phyloP scores from a whole-genome alignment of 495 filamentous ascomycete species.

The Alectoria sarmentosa region DNA sequence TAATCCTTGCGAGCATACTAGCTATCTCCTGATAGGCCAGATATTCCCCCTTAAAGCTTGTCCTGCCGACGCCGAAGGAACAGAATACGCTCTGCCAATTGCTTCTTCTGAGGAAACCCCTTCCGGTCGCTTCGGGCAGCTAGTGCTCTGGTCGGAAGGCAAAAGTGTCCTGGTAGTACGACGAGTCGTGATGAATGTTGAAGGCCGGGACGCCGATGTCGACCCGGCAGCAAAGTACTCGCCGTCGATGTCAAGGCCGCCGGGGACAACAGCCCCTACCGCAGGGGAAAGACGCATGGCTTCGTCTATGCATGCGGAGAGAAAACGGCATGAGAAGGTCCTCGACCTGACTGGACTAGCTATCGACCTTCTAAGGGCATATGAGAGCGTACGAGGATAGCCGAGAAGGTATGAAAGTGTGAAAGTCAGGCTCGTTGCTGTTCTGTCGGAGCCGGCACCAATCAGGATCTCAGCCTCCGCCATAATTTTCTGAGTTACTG shows the following conservation, averaged over 20 bases:
- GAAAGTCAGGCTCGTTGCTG: too few relatives aligned
- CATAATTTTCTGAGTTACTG: too few relatives aligned
- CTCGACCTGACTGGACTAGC: too few relatives aligned
- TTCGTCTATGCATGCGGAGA: neutral
- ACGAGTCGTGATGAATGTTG: conserved; percentile 49
- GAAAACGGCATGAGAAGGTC: neutral
- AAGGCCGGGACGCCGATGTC: conserved; percentile 48
- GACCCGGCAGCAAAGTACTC: conserved; percentile 45
- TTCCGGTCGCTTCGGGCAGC: too few relatives aligned
- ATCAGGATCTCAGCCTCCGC: too few relatives aligned
- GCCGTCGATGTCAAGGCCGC: conserved; percentile 45
- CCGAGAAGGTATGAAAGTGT: too few relatives aligned
- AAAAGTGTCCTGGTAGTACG: conserved; percentile 47
- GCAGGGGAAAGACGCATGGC: neutral
- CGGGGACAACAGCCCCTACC: neutral
- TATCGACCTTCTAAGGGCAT: too few relatives aligned
- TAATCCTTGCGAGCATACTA: conserved; percentile 42
- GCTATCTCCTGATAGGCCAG: conserved; percentile 52
- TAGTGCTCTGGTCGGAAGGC: conserved; percentile 47
- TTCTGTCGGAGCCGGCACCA: too few relatives aligned
- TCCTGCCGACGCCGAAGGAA: conserved; percentile 50
- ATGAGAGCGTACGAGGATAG: too few relatives aligned
- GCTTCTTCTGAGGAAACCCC: too few relatives aligned
- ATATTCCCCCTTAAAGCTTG: conserved; percentile 51
- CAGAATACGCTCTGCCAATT: conserved; percentile 45